phyloP scores from a whole-genome alignment of 345 rosid genomes.

The Eucalyptus caleyi region DNA sequence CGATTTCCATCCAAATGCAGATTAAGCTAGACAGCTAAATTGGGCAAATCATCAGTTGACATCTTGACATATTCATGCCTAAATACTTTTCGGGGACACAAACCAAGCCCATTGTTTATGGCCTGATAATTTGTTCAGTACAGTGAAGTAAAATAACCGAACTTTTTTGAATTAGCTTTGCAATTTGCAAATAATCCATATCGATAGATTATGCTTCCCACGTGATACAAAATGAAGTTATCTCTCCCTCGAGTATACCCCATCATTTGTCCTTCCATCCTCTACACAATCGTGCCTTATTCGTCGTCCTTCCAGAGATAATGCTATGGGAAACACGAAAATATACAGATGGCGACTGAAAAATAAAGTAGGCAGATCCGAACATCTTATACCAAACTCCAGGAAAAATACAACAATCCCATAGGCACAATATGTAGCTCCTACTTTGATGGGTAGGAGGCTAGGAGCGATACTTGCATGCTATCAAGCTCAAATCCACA shows the following conservation, averaged over 20 bases:
- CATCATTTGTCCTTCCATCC: not conserved
- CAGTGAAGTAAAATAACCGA: not conserved
- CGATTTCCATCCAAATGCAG: not conserved
- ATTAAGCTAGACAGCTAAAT: not conserved
- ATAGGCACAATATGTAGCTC: not conserved
- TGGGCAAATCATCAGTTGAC: not conserved
- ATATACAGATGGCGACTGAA: not conserved
- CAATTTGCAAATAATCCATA: not conserved
- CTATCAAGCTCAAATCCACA: not conserved
- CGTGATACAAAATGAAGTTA: not conserved
- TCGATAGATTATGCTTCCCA: not conserved
- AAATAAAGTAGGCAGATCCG: not conserved
- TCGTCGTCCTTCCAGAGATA: not conserved
- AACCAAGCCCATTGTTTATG: not conserved
- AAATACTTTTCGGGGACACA: not conserved
- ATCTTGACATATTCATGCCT: not conserved
- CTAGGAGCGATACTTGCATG: not conserved
- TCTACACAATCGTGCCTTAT: not conserved
- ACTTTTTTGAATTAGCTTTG: not conserved
- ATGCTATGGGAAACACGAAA: not conserved
- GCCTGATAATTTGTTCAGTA: not conserved
- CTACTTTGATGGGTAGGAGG: not conserved
- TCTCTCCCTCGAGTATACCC: not conserved
- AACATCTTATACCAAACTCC: not conserved
- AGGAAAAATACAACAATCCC: not conserved